Base-by-base conservation (phyloP, 139 green algal species). In the Tetradesmus lagerheimii region DNA sequence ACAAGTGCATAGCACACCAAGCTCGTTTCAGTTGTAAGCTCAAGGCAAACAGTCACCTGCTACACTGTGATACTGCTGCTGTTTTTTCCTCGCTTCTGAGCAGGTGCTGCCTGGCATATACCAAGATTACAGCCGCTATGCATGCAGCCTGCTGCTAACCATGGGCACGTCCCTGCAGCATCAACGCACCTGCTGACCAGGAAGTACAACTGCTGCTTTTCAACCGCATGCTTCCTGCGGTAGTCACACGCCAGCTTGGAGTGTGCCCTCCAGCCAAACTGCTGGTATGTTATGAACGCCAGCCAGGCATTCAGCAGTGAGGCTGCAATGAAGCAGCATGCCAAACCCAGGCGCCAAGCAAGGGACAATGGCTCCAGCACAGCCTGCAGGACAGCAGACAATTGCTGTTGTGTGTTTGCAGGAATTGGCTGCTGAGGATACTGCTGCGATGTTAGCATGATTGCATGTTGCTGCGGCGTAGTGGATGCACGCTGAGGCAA, bases 241-340 rank as follows among this genome's bases (percentile, higher is more conserved):
- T 41, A 47, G 86, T 90, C 86, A 34, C 86, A 90, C 11, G 74
- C 16, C 16, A 90, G 31, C 43, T n/a, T 77, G 6, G 45, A 79
- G 75, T 90, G 71, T 23, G 47, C n/a, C 15, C 86, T 47, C 86
- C 86, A 90, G 2, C 86, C 86, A 53, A 85, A 78, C 31, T 75
- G 74, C 29, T 84, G 75, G 50, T 90, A 43, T 23, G 86, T 78
- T 31, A 90, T n/a, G 67, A 37, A 84, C 37, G 47, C 38, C 18
- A 90, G 45, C 86, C 41, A 77, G 14, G 29, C 18, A 16, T 85
- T 85, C 1, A 74, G 9, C 12, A 45, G 9, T n/a, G 67, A 41
- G 2, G 79, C 31, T 1, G 39, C 38, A 3, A 71, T 34, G 35
- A 67, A 84, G n/a, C 67, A 78, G 74, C 74, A 2, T 11, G 74